Evolutionary conservation across 768 basidiomycete genomes (phyloP), one percentile per base, ranked within the genome.

Genomic region (Podaxis sp.): DNA sequence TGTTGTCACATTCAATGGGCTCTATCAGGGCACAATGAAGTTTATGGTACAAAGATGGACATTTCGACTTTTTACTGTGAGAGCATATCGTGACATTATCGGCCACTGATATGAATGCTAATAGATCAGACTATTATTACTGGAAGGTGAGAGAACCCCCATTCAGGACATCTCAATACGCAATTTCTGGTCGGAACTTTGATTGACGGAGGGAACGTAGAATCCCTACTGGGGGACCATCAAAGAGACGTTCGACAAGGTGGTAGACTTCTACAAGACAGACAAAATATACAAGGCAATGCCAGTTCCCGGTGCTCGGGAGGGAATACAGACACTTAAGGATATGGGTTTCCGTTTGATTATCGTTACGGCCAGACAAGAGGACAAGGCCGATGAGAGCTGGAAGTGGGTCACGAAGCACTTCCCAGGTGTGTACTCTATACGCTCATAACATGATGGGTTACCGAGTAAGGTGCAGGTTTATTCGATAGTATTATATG

Each of bases 281-380:
- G 75, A 81, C 59, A 73, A 75, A 56, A 78, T 89, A 44, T 76
- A 74, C 65, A 72, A 77, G 17, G 79, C 85, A 38, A 70, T 65
- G 2, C 87, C 87, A 15, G 80, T 92, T 30, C 77, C 80, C 5
- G 89, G 88, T 3, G 89, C 90, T 33, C 74, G 75, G 39, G 84
- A 89, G 65, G 88, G 84, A 19, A 70, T 84, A 40, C 73, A 80
- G 67, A 73, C 79, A 24, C 77, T 94, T 15, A 80, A 80, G 57
- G 76, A 82, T 55, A 74, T 88, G 75, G 92, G 91, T 2, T 91
- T 82, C 71, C 80, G 83, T 46, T 76, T 94, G 53, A 80, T 91
- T 59, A 84, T 93, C 65, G 84, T 94, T 54, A 94, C 92, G 8
- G 90, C 92, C n/a, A 78, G 92, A 66, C 77, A 79, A 26, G 75